Percentiles rank a stretch among this genome's conserved stretches.
These are phyloP conservation scores for Talaromyces amestolkiae DNA, from an alignment of 2,329 filamentous ascomycete genomes.

Conservation along the genomic window DNA sequence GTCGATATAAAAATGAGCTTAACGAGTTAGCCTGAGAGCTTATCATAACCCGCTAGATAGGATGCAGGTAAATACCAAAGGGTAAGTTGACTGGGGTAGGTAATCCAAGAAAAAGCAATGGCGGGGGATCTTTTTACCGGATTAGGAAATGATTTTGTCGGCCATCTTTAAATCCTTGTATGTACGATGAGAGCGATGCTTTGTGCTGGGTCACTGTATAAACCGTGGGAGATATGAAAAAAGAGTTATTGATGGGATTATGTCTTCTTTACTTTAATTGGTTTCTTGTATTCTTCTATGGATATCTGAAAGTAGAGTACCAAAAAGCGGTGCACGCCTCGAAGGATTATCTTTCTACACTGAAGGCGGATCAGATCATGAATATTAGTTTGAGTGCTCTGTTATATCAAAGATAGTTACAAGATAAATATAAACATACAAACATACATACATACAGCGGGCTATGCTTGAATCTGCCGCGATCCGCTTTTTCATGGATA, in stretches of 20 bases:
- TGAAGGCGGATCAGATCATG: not conserved
- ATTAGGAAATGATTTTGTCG: slow-evolving; percentile 28
- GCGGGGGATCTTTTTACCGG: slow-evolving; percentile 36
- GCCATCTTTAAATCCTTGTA: too few relatives aligned
- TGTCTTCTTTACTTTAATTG: too few relatives aligned
- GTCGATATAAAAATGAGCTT: not conserved
- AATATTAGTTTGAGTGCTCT: not conserved
- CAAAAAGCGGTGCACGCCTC: not conserved
- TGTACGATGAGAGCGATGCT: not conserved
- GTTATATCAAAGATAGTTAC: not conserved
- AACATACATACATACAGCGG: not conserved
- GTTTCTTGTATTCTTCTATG: too few relatives aligned
- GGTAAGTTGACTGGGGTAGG: slow-evolving; percentile 1
- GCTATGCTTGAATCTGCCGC: not conserved
- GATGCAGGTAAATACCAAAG: not conserved
- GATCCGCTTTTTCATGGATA: too few relatives aligned
- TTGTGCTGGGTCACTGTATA: not conserved
- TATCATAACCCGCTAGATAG: not conserved
- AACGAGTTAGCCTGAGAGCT: not conserved
- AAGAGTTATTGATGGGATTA: too few relatives aligned
- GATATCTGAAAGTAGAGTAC: not conserved
- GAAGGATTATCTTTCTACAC: not conserved
- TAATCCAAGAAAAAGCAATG: not conserved
- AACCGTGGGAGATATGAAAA: too few relatives aligned
- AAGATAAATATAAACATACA: not conserved